Evolutionary conservation across 768 basidiomycete species (phyloP), one percentile per base, ranked within the genome.

Genomic region (Leucosporidium creatinivorum): DNA sequence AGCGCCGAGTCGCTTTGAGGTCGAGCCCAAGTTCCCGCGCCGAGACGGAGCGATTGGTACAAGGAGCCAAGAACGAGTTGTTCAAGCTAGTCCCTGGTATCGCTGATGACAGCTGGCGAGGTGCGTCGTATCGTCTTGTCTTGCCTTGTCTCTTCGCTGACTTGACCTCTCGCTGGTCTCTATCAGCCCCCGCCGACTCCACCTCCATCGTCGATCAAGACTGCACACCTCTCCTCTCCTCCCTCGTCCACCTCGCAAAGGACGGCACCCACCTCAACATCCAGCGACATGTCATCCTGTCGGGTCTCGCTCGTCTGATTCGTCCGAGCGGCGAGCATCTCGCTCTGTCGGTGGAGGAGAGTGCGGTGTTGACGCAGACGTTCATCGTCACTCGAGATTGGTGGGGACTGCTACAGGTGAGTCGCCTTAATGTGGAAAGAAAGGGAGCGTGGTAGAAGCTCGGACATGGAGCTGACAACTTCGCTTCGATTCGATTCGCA

Each of bases 381-480:
- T 60, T 28, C 26, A 15, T 49, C 25, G 59, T 26, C 59, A 30
- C 31, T 4, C 8, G 49, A 4, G 70, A 72, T n/a, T 54, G 26
- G 26, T 48, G 21, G 18, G 70, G 67, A 0, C 30, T 72, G 5
- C 49, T 66, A 0, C 66, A 68, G 57, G 70, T 68, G 55, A 31
- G 62, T 31, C 5, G 2, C 17, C 49, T 28, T 33, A 4, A 33
- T 1, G 31, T 26, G 1, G 8, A 1, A 3, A 3, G 8, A 1
- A 3, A 3, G 21, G 6, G 57, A 8, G 18, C 6, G 9, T 52
- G 15, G 7, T 8, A 44, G 39, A 6, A 44, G 39, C 8, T 44
- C 6, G 39, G 12, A 12, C 33, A 12, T 6, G 33, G 33, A 31
- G 28, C 44, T 26, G 4, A 26, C 49, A 1, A 7, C 13, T 44